Evolutionary conservation across 176 grass and related monocot species (phyloP).

Genomic region (Zoysia pacifica): DNA sequence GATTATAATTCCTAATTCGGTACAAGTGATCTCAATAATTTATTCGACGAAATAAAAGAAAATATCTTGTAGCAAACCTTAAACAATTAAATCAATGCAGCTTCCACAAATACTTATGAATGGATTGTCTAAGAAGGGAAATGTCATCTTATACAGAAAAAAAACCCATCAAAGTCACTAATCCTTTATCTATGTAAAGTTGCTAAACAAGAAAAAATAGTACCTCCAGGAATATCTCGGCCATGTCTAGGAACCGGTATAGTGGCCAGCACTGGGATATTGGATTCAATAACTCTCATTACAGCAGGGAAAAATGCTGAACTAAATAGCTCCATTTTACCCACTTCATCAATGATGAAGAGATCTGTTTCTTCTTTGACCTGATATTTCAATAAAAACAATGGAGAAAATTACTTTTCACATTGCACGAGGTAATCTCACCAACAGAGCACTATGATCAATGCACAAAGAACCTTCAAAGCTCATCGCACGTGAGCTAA

Average conservation of each 20-base stretch:
- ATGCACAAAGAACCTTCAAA: not conserved
- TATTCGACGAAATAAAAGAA: not conserved
- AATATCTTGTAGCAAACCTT: not conserved
- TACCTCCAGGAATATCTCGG: slow-evolving; percentile 89
- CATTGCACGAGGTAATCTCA: not conserved
- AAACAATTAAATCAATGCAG: not conserved
- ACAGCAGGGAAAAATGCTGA: slow-evolving; percentile 84
- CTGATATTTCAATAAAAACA: slow-evolving; percentile 57
- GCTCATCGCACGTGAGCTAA: not conserved
- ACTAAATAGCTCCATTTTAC: slow-evolving; percentile 95
- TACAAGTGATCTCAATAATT: slow-evolving; percentile 1
- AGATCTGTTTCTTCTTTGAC: slow-evolving; percentile 77
- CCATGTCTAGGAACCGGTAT: slow-evolving; percentile 75
- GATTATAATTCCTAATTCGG: not conserved
- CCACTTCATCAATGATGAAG: slow-evolving; percentile 94
- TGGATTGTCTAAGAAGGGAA: not conserved
- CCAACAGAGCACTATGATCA: not conserved
- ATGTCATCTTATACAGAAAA: slow-evolving; percentile 1
- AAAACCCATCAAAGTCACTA: not conserved
- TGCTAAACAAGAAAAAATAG: slow-evolving; percentile 5
- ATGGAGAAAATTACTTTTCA: not conserved
- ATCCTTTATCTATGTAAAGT: not conserved
- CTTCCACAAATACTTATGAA: not conserved
- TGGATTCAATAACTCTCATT: slow-evolving; percentile 78
- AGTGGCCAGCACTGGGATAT: slow-evolving; percentile 70